Conservation (phyloP, 2,329 filamentous ascomycete species). For the Diaporthe caulivora region DNA sequence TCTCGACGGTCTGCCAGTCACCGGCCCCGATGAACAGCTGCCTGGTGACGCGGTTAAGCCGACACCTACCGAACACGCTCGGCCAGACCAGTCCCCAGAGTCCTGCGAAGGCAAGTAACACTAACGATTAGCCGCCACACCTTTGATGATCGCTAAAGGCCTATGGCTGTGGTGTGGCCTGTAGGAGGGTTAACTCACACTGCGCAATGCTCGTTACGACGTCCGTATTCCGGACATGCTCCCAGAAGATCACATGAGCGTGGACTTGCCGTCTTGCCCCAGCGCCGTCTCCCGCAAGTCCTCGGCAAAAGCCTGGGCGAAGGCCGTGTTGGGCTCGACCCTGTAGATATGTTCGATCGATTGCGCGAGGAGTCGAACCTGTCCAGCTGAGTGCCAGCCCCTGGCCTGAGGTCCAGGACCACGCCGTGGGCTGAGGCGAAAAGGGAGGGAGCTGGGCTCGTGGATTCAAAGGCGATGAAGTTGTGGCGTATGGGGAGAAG, state of each 20-base stretch:
- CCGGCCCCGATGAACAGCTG: constrained; percentile 46
- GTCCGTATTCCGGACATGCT: constrained; percentile 51
- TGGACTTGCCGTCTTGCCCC: constrained; percentile 52
- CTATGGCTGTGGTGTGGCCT: not conserved
- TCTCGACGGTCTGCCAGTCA: constrained; percentile 49
- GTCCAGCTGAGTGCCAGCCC: constrained; percentile 57
- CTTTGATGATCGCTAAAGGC: not conserved
- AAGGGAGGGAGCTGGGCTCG: constrained; percentile 35
- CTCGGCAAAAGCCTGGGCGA: constrained; percentile 47
- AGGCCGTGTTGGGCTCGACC: constrained; percentile 56
- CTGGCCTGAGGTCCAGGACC: constrained; percentile 59
- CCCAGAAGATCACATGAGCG: constrained; percentile 59
- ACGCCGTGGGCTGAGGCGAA: constrained; percentile 45
- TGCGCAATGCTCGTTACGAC: constrained; percentile 47
- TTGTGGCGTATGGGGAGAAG: constrained; percentile 4
- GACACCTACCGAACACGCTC: constrained; percentile 48
- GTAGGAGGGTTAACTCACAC: constrained; percentile 43
- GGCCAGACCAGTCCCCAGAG: constrained; percentile 49
- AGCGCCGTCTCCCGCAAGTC: constrained; percentile 45
- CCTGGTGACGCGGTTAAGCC: constrained; percentile 46
- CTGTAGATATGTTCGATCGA: constrained; percentile 53
- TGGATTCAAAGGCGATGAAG: constrained; percentile 34
- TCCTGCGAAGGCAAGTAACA: constrained; percentile 37
- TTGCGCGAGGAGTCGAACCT: constrained; percentile 49
- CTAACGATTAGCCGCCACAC: not conserved